Evolutionary conservation across 768 basidiomycete genomes (phyloP), one percentile per base, ranked within the genome.

Genomic region (Collybiopsis confluens): DNA sequence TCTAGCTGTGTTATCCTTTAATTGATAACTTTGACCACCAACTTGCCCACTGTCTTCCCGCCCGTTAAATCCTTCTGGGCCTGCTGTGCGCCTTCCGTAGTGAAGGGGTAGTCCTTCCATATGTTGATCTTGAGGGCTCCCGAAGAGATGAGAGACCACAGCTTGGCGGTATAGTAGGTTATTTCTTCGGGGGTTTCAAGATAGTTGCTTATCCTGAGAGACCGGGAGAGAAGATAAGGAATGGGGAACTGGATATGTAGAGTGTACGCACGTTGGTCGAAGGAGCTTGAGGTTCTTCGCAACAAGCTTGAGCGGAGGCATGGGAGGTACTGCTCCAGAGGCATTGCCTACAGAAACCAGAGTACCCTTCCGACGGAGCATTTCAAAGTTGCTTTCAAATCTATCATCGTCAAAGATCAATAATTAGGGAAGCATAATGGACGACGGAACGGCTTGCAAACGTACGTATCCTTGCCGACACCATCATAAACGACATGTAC

Each of bases 381-480:
- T 73, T 66, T 85, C 80, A 70, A 96, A 90, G 72, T 95, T 77
- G 56, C 78, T 77, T 56, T 91, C 88, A 64, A 88, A 89, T 4
- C 88, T 90, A 59, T 16, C 18, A 37, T 51, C 21, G 18, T 10
- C 9, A 43, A 9, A 18, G 24, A 26, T 55, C 45, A 41, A 20
- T 47, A n/a, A n/a, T n/a, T n/a, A n/a, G n/a, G n/a, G n/a, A n/a
- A n/a, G n/a, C n/a, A n/a, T n/a, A n/a, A n/a, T n/a, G n/a, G n/a
- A n/a, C n/a, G n/a, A n/a, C n/a, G n/a, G n/a, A n/a, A n/a, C n/a
- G n/a, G n/a, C n/a, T n/a, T n/a, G n/a, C n/a, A 3, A 23, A 76
- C 88, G 54, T 70, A 96, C 81, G 94, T 98, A 66, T 92, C 90
- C 73, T 90, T 95, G 1, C 96, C 96, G 16, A 99, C 92, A 26